Conservation (phyloP, 768 basidiomycete genomes). For the Scleroderma citrinum region DNA sequence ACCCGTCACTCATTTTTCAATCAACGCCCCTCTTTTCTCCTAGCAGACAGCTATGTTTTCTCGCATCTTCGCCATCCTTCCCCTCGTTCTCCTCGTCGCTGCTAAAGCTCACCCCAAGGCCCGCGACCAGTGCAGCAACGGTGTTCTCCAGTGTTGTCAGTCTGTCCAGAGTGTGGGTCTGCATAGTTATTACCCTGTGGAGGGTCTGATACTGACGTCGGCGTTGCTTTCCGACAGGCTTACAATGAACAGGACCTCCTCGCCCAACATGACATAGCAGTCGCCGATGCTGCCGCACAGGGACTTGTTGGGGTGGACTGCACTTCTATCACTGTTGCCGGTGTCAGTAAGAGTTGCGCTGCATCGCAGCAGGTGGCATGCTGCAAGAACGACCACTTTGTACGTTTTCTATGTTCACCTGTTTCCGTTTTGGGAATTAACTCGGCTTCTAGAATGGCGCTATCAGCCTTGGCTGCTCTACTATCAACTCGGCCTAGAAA, state of each 20-base stretch:
- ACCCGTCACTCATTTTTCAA: neutral
- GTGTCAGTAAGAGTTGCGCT: neutral
- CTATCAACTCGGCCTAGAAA: neutral
- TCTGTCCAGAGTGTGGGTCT: neutral
- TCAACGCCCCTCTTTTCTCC: neutral
- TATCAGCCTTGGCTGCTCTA: conserved; percentile 1
- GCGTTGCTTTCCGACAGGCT: neutral
- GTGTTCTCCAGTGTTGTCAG: neutral
- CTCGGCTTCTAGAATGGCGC: neutral
- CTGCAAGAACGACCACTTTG: conserved; percentile 1
- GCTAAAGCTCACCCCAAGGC: neutral
- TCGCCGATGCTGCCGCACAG: conserved; percentile 5
- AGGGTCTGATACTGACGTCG: neutral
- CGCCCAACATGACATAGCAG: neutral
- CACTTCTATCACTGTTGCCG: neutral
- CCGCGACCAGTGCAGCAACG: conserved; percentile 1
- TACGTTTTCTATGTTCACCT: neutral
- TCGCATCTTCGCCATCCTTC: neutral
- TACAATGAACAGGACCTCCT: neutral
- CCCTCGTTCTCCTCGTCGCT: neutral
- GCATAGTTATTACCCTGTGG: neutral
- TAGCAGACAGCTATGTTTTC: neutral
- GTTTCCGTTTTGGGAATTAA: neutral
- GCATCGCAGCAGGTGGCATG: neutral
- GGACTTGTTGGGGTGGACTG: conserved; percentile 1